Base-by-base conservation (phyloP, 2,329 filamentous ascomycete species). In the Botrytis pseudocinerea region DNA sequence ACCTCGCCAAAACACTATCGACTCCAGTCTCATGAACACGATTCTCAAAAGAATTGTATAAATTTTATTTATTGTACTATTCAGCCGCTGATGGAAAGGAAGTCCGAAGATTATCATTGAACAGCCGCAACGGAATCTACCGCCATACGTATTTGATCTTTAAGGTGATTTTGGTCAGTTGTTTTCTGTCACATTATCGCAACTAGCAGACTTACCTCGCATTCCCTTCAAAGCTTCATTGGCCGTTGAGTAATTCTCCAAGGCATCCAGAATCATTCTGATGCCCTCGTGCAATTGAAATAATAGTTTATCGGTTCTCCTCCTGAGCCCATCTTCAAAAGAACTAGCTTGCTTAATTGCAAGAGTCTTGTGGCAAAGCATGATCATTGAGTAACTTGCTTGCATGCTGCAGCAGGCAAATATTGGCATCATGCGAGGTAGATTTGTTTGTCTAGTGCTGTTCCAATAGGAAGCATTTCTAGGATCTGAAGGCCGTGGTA, bases 401-500 rank as follows among this genome's bases (percentile, higher is more conserved):
- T 81, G 80, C 78, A 81, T 80, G 9, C 80, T 80, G 72, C 81
- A 82, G 73, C 81, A 82, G 16, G 80, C 80, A 71, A 81, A 81
- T 2, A 79, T 75, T 2, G 81, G 81, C 63, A 82, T 78, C 62
- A 78, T 80, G 18, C 81, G 74, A 0, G 80, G 80, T 14, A n/a
- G 66, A 28, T 16, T 60, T 35, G 25, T 62, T 72, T 32, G 69
- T 9, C n/a, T 40, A 38, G 46, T 16, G 4, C 18, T 35, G 22
- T 35, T n/a, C 32, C 32, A 51, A 22, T 66, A 54, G 38, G 46
- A 66, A 28, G 16, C 2, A 9, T 40, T 54, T 5, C 22, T 40
- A 1, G 32, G 32, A 54, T 54, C 25, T 14, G 73, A 35, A 16
- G 75, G 74, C 40, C 75, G 73, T 35, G 85, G 85, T 71, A 84